Percentiles rank a stretch among this genome's conserved stretches.
Evolutionary conservation across 208 protist genomes (phyloP).

Genomic region (Vickermania spadyakhi): DNA sequence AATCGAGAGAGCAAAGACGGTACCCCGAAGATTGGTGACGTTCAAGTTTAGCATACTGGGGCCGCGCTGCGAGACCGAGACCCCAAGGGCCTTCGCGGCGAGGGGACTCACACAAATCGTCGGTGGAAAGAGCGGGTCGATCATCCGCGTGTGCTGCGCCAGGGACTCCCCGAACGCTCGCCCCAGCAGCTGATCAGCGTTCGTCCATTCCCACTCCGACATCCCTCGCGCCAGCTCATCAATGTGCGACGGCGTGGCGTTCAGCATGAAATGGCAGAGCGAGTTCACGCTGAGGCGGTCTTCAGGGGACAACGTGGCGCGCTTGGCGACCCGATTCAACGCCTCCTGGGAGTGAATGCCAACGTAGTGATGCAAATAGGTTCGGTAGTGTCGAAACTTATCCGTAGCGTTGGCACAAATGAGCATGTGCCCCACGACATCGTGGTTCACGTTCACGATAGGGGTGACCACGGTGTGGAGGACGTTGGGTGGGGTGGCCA

Average conservation of each 20-base stretch:
- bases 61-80: conserved; percentile 24
- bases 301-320: conserved; percentile 22
- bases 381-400: conserved; percentile 66
- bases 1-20: conserved; percentile 53
- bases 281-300: conserved; percentile 20
- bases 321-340: conserved; percentile 32
- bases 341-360: conserved; percentile 37
- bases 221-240: conserved; percentile 65
- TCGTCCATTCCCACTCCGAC: conserved; percentile 88
- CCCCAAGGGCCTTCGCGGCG: conserved; percentile 46
- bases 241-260: conserved; percentile 34
- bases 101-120: conserved; percentile 71
- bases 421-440: conserved; percentile 66
- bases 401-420: conserved; percentile 83
- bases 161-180: conserved; percentile 36
- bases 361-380: conserved; percentile 75
- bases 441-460: conserved; percentile 38
- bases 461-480: conserved; percentile 70
- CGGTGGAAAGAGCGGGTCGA: conserved; percentile 62
- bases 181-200: conserved; percentile 68
- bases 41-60: conserved; percentile 43
- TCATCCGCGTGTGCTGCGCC: conserved; percentile 24
- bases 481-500: conserved; percentile 61
- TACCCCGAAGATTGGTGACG: conserved; percentile 27
- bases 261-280: conserved; percentile 47